Base-by-base conservation (phyloP, 495 filamentous ascomycete genomes). In the Hyaloscypha hepaticicola region DNA sequence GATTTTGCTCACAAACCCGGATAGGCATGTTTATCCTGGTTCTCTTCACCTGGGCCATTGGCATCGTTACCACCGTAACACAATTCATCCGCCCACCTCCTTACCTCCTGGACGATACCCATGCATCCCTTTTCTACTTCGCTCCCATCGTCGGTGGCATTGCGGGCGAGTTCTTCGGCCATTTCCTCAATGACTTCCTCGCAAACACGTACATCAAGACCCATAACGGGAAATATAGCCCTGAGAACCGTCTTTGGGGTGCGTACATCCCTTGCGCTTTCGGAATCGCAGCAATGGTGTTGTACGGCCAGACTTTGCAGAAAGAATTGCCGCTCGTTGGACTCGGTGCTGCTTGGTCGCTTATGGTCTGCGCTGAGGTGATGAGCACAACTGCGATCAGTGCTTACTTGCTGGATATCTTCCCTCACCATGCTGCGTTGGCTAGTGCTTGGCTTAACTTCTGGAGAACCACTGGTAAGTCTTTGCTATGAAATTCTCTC, bases 171-270 rank as follows among this genome's bases (percentile, higher is more conserved):
- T 9, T 72, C 27, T 78, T 69, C 67, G 76, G 76, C 53, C 76
- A 77, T 58, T 76, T 67, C 64, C 76, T 77, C 73, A 76, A 78
- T 52, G 76, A 78, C 60, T 77, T 73, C 64, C 69, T 78, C 38
- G 26, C 53, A 49, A 65, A 66, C 57, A 22, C 33, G 8, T 72
- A 69, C 52, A 68, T 68, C 21, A 55, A 57, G 3, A 63, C 52
- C 1, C 66, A 72, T 29, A 59, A 60, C 38, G 69, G 69, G 6
- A 50, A 64, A 33, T 66, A 61, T 27, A 66, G 67, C 28, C 69
- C 69, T 26, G 69, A 72, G 53, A 59, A 61, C n/a, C 66, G 69
- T 59, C 69, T 72, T 21, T 64, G 52, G 38, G 65, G 60, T 21
- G 58, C 65, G 3, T 65, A 55, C 7, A 5, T 33, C 1, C 25